Evolutionary conservation across 2,329 filamentous ascomycete species (phyloP), one percentile per base, ranked within the genome.

Genomic region (Elsinoe ampelina): DNA sequence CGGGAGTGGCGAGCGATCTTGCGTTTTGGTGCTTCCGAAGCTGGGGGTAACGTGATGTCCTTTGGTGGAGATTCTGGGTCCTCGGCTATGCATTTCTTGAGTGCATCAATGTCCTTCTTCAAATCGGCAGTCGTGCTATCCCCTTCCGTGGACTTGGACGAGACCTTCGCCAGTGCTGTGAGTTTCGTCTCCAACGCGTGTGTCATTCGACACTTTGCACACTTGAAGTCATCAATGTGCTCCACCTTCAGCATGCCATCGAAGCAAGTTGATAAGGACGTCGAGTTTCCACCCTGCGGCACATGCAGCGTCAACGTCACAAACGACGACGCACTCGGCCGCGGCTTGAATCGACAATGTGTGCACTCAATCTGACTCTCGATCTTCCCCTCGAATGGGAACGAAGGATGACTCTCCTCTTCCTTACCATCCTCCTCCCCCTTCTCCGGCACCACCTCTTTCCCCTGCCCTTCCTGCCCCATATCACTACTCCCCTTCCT

Each of bases 311-410:
- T 97, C 61, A 98, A 74, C 17, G 91, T 95, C 70, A 95, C 92
- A 67, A 98, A 98, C 0, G 84, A 87, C 48, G 89, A 93, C 55
- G 84, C 80, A 6, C 84, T 86, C 5, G 92, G 85, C 66, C 86
- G 91, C 6, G 93, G 92, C 70, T 87, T 89, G 76, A 95, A 96
- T 45, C 85, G 82, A 68, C 93, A 98, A 30, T 85, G 88, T 65
- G 89, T 80, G 68, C 93, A 98, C 71, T 96, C 87, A 58, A 96
- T 89, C 68, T 95, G 89, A n/a, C 91, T 95, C 68, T 96, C 90
- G 59, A 93, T 83, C 68, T 82, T 85, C 58, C 93, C 93, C 72
- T 97, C 91, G 66, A 98, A 84, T 0, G 93, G 92, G 65, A 97
- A 97, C 0, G 88, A 86, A 59, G 67, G 58, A 66, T 73, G 66